A percentile compares a stretch with the other conserved stretches of the same genome.
Conservation (phyloP, 2,329 filamentous ascomycete species). For the Colletotrichum tropicicola region DNA sequence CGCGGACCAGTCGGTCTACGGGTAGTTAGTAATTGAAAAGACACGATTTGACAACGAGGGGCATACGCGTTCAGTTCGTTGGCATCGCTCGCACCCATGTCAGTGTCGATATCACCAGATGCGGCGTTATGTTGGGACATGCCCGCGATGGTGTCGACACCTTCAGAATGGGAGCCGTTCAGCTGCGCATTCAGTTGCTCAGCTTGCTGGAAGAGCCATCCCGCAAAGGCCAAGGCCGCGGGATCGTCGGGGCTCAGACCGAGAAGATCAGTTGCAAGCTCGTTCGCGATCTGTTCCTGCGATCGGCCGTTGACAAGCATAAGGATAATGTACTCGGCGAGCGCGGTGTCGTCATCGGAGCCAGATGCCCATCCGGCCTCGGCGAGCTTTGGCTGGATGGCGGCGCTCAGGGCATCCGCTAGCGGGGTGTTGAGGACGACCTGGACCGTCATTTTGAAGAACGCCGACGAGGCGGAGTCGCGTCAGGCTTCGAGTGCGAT, state of each 20-base stretch:
- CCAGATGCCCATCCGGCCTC: constrained; percentile 93
- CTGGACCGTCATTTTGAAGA: constrained; percentile 76
- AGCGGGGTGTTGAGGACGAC: constrained; percentile 82
- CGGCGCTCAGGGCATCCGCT: constrained; percentile 82
- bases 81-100: constrained; percentile 71
- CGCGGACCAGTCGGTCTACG: constrained; percentile 90
- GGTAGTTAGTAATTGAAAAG: constrained; percentile 48
- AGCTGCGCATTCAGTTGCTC: constrained; percentile 71
- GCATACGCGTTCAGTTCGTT: constrained; percentile 69
- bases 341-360: constrained; percentile 78
- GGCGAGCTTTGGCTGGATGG: constrained; percentile 89
- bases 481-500: constrained; percentile 11
- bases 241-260: constrained; percentile 84
- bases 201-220: constrained; percentile 94
- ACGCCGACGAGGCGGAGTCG: constrained; percentile 18
- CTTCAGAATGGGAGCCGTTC: constrained; percentile 56
- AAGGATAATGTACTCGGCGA: constrained; percentile 95
- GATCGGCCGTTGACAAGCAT: constrained; percentile 98
- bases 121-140: constrained; percentile 45
- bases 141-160: constrained; percentile 38
- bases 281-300: constrained; percentile 86
- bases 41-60: constrained; percentile 15
- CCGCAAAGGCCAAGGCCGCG: constrained; percentile 82
- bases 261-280: constrained; percentile 89
- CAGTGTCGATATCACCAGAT: constrained; percentile 68